Evolutionary conservation across 2,329 filamentous ascomycete species (phyloP), one percentile per base, ranked within the genome.

Genomic region (Podosphaera leucotricha): DNA sequence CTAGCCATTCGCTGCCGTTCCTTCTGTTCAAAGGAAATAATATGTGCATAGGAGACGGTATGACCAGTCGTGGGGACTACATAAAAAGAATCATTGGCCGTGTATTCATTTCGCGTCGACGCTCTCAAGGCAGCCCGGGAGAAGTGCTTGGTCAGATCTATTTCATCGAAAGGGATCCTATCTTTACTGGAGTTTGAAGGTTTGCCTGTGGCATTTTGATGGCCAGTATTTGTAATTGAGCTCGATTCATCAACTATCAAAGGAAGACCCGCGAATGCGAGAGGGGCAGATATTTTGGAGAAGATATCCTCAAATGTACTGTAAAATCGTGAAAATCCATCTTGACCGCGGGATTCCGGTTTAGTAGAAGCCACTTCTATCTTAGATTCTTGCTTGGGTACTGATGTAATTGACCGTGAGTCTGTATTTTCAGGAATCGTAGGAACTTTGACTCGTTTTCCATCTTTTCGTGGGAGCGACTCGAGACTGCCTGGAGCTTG

Each of bases 201-300:
- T 46, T 64, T 60, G 15, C 11, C 15, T 33, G 11, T 11, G 15
- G 15, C 6, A 33, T 58, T 50, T 45, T 59, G 55, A 49, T 65
- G 51, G 62, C 53, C 11, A 3, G 53, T 49, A 0, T 59, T 66
- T 16, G 66, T 55, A 11, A 13, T 4, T 13, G 28, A 33, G 15
- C 15, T 33, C 6, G 28, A 13, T 26, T 63, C 61, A 43, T 70
- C 66, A 24, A 57, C 57, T 22, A 74, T 71, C 4, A 98, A 67
- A 0, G 90, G 90, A 7, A 98, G 70, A 1, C 87, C 87, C 3
- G 90, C 84, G 62, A 94, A 98, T 2, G 86, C 87, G 24, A 98
- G 66, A 1, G 86, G 86, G 0, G 86, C 85, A 0, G 87, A 92
- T 11, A 95, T 72, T 53, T 78, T 80, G 48, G 84, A 90, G 56